Base-by-base conservation (phyloP, 2,329 filamentous ascomycete species). In the Botrytis deweyae region DNA sequence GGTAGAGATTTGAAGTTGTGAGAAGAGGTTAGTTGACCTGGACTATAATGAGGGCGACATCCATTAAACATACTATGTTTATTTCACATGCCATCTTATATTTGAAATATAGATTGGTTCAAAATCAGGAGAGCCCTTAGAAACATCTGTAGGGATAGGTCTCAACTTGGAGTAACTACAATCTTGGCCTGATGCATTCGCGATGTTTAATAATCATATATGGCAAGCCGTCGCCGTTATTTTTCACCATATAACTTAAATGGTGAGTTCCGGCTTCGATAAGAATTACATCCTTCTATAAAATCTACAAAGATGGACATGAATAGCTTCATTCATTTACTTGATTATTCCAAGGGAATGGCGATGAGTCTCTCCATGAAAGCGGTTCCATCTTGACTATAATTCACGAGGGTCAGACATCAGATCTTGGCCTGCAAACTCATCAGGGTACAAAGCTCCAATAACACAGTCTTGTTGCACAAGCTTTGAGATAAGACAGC, bases 1-100 rank as follows among this genome's bases (percentile, higher is more conserved):
- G 89, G 87, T 44, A 90, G 75, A 72, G 73, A 74, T 29, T 70
- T 77, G 25, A 80, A 80, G 72, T 62, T 80, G 75, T 79, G 58
- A 77, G 46, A 16, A 18, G 9, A 3, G n/a, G 7, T 2, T 14
- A 12, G 36, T 29, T 38, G 44, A 36, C 5, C 10, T 6, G 46
- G 16, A 36, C 5, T 25, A 42, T 22, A 29, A 20, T 49, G 46
- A 1, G 20, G 62, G 40, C 3, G 62, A 62, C 3, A 4, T 58
- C 1, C 25, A 25, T 12, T 4, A 7, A 8, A 29, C 5, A 40
- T 8, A 14, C 18, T 38, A 46, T 6, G 46, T 29, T 38, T 20
- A 1, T 29, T 14, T 67, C 14, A 29, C 22, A n/a, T 10, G 4
- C 33, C 18, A 1, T 40, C 9, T 8, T 14, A 12, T 29, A 4